Evolutionary conservation across 2,329 filamentous ascomycete genomes (phyloP).

Genomic region (Colletotrichum liriopes): DNA sequence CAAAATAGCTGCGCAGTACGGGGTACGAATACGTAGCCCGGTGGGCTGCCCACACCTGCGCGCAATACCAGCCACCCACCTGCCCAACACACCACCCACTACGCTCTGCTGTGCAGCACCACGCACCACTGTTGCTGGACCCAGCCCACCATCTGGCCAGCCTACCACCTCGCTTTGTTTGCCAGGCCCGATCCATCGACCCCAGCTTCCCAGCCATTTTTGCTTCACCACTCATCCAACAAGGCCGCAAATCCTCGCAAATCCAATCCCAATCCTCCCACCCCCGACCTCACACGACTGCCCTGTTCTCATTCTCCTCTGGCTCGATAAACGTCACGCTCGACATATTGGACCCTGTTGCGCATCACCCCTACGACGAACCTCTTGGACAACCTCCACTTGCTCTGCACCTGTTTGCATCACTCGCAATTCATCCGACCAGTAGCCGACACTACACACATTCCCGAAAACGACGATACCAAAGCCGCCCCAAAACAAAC

Average conservation of each 20-base stretch:
- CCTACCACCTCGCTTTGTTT: conserved; percentile 42
- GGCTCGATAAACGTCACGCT: conserved; percentile 35
- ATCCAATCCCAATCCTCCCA: conserved; percentile 30
- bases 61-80: conserved; percentile 38
- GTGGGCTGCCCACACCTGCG: conserved; percentile 34
- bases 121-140: conserved; percentile 36
- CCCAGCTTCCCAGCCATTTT: conserved; percentile 44
- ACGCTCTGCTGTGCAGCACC: conserved; percentile 28
- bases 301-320: conserved; percentile 33
- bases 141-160: conserved; percentile 33
- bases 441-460: conserved; percentile 39
- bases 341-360: conserved; percentile 38
- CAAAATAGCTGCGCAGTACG: conserved; percentile 8
- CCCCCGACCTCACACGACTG: conserved; percentile 41
- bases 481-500: conserved; percentile 38
- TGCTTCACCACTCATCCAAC: conserved; percentile 40
- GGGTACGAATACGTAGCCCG: conserved; percentile 27
- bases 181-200: conserved; percentile 39
- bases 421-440: conserved; percentile 39
- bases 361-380: conserved; percentile 30
- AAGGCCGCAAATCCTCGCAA: conserved; percentile 30
- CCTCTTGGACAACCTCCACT: conserved; percentile 39
- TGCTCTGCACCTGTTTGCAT: conserved; percentile 40
- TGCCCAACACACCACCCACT: conserved; percentile 36
- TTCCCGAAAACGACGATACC: conserved; percentile 41